Base-by-base conservation (phyloP, 208 protist species). In the Crithidia thermophila region DNA sequence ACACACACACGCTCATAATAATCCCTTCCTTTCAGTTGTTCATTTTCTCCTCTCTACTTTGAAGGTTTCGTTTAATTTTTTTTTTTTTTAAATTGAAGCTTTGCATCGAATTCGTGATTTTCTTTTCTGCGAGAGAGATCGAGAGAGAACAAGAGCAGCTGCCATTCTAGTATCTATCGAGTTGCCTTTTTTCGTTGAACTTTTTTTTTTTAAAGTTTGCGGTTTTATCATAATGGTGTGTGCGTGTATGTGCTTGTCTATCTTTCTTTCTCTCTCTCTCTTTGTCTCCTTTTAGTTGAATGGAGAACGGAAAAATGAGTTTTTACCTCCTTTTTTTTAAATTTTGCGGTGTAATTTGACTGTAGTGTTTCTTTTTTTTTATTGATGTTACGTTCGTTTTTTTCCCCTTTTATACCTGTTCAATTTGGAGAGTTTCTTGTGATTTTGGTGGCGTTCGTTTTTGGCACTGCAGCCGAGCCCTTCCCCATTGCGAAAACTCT, bases 21-120 rank as follows among this genome's bases (percentile, higher is more conserved):
- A n/a, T n/a, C n/a, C n/a, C 46, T 51, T 51, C 4, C 21, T 51
- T 18, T 4, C 9, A 7, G 39, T 25, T 34, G 14, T 50, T 21
- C 46, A 45, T 27, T 51, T 23, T 51, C 21, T 46, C 36, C 37
- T 37, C 11, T 57, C 37, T 46, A n/a, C n/a, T n/a, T n/a, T n/a
- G n/a, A n/a, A n/a, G n/a, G n/a, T n/a, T n/a, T n/a, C n/a, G n/a
- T n/a, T n/a, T n/a, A n/a, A n/a, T n/a, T n/a, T n/a, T n/a, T n/a
- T n/a, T n/a, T n/a, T n/a, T n/a, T n/a, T n/a, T n/a, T n/a, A n/a
- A n/a, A n/a, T n/a, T n/a, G n/a, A n/a, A n/a, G n/a, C n/a, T n/a
- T n/a, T n/a, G n/a, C n/a, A n/a, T n/a, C n/a, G n/a, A n/a, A n/a
- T n/a, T n/a, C n/a, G n/a, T n/a, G n/a, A n/a, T n/a, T n/a, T n/a